These are phyloP conservation scores for Rhododendron williamsianum DNA, from an alignment of 148 eudicot species.

Conservation along the genomic window DNA sequence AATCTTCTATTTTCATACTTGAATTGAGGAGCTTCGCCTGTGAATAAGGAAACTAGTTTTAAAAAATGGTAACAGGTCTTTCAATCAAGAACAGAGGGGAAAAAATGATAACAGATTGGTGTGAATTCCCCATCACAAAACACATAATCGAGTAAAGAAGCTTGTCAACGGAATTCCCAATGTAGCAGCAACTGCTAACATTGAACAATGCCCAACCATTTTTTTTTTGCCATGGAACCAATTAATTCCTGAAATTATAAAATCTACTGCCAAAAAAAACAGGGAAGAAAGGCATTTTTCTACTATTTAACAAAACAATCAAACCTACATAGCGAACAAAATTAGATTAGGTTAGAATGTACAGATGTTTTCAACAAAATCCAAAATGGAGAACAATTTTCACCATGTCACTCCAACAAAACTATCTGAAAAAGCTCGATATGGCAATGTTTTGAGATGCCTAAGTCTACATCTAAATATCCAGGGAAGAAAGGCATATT, in stretches of 20 bases:
- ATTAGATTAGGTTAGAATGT: neutral
- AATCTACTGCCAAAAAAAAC: neutral
- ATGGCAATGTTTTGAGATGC: neutral
- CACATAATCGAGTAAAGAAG: neutral
- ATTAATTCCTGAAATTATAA: neutral
- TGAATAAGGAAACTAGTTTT: constrained; percentile 1
- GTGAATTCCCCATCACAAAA: neutral
- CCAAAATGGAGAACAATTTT: neutral
- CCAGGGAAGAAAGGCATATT: neutral
- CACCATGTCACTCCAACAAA: neutral
- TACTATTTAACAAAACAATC: neutral
- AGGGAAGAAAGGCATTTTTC: neutral
- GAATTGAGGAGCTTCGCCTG: constrained; percentile 91
- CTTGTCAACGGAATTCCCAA: neutral
- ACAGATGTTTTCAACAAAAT: neutral
- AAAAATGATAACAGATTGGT: neutral
- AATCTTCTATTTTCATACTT: constrained; percentile 62
- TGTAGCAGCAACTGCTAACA: neutral
- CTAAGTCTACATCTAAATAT: neutral
- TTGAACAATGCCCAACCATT: neutral
- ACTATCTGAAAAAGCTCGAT: neutral
- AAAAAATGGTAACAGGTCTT: neutral
- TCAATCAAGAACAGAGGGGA: neutral
- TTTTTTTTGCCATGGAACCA: neutral
- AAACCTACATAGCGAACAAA: neutral